A percentile compares a stretch with the other conserved stretches of the same genome.
Conservation (phyloP, 129 eudicot genomes). For the Silybum marianum region DNA sequence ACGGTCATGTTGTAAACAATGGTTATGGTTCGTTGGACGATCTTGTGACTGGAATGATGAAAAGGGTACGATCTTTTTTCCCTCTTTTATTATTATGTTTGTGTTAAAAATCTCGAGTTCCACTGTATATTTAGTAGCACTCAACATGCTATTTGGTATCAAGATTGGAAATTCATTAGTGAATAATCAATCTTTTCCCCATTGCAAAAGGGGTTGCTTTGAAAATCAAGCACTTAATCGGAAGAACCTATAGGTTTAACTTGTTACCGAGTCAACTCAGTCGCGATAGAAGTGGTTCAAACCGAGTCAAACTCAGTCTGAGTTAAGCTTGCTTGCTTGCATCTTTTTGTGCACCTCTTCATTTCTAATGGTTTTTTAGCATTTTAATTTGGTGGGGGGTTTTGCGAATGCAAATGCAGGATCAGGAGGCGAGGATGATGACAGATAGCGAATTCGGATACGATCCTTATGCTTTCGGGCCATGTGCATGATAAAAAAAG, state of each 20-base stretch:
- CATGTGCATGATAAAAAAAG: conserved; percentile 31
- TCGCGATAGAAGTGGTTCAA: background rate
- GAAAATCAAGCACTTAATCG: background rate
- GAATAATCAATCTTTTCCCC: background rate
- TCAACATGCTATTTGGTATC: background rate
- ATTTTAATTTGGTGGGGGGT: background rate
- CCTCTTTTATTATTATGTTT: conserved; percentile 1
- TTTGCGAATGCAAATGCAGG: conserved; percentile 51
- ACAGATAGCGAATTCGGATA: conserved; percentile 55
- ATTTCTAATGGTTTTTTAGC: background rate
- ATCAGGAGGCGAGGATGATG: conserved; percentile 46
- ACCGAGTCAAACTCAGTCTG: background rate
- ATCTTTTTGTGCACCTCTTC: background rate
- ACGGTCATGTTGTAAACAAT: conserved; percentile 47
- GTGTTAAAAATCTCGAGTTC: background rate
- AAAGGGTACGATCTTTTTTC: conserved; percentile 59
- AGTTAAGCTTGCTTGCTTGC: background rate
- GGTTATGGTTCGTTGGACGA: conserved; percentile 77
- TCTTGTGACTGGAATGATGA: conserved; percentile 63
- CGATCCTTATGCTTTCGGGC: conserved; percentile 56
- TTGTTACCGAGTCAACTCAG: background rate
- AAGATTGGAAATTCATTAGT: background rate
- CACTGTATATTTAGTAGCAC: background rate
- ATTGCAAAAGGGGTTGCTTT: background rate
- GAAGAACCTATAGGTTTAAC: background rate